Evolutionary conservation across 1,284 basidiomycete genomes (phyloP).

Genomic region (Chiua sp.): DNA sequence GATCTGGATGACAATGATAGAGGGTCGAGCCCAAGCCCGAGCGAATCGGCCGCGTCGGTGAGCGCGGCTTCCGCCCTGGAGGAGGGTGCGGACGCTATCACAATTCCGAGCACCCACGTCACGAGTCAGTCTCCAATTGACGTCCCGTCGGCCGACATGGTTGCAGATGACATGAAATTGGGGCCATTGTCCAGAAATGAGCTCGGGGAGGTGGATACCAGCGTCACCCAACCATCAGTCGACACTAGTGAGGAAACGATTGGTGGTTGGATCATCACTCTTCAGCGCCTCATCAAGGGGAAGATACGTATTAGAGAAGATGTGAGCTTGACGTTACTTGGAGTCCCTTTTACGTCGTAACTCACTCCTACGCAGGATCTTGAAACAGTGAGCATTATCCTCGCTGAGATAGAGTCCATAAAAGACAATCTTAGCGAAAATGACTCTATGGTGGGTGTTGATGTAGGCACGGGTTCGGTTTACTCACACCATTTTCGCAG

Average conservation of each 20-base stretch:
- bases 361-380: constrained; percentile 21
- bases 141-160: neutral
- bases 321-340: constrained; percentile 14
- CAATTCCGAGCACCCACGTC: constrained; percentile 25
- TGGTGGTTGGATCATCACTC: constrained; percentile 15
- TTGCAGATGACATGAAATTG: neutral
- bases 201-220: neutral
- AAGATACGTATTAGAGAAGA: constrained; percentile 31
- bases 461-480: neutral
- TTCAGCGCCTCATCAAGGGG: constrained; percentile 38
- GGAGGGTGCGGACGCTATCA: constrained; percentile 1
- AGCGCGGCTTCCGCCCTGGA: constrained; percentile 5
- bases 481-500: constrained; percentile 13
- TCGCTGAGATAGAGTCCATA: constrained; percentile 37
- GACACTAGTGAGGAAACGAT: constrained; percentile 16
- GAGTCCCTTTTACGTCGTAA: neutral
- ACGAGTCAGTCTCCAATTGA: constrained; percentile 26
- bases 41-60: constrained; percentile 10
- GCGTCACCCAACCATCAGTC: neutral
- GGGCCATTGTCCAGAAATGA: neutral
- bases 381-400: constrained; percentile 30
- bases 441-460: constrained; percentile 20
- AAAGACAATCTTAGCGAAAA: constrained; percentile 15
- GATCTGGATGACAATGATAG: constrained; percentile 3
- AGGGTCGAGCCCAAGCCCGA: constrained; percentile 9